Evolutionary conservation across 257 asterid genomes (phyloP).

Genomic region (Fraxinus anomala): DNA sequence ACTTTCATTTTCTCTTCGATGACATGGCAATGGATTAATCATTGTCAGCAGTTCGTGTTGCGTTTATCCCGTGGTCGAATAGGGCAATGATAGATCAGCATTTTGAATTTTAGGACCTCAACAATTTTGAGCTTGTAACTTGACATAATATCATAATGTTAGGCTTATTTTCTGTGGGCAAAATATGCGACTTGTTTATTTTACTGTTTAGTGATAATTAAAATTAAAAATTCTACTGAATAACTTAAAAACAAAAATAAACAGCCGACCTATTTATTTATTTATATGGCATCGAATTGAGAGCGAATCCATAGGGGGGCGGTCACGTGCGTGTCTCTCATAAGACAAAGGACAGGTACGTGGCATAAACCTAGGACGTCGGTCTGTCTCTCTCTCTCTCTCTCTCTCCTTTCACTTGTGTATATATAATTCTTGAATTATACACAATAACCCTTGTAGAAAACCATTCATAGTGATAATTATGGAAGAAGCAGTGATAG

Average conservation of each 20-base stretch:
- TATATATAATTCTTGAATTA: neutral
- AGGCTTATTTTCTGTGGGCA: too few species aligned
- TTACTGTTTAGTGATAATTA: too few species aligned
- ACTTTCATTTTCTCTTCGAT: neutral
- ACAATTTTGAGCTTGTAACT: neutral
- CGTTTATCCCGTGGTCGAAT: neutral
- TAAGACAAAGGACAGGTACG: neutral
- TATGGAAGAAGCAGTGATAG: slow-evolving; percentile 48
- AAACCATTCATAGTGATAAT: neutral
- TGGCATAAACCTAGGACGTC: slow-evolving; percentile 21
- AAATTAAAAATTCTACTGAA: neutral
- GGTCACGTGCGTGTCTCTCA: slow-evolving; percentile 12
- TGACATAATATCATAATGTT: neutral
- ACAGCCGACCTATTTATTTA: slow-evolving; percentile 28
- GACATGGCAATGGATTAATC: neutral
- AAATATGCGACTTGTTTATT: too few species aligned
- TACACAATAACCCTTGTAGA: neutral
- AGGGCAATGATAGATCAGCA: too few species aligned
- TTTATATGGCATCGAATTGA: neutral
- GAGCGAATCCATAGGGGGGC: neutral
- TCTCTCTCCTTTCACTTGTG: neutral
- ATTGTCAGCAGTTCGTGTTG: neutral
- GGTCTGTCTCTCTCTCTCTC: neutral
- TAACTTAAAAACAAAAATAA: neutral
- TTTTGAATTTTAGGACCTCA: too few species aligned